These are phyloP conservation scores for Panicum miliaceum DNA, from an alignment of 176 grass and related monocot genomes.

Conservation along the genomic window DNA sequence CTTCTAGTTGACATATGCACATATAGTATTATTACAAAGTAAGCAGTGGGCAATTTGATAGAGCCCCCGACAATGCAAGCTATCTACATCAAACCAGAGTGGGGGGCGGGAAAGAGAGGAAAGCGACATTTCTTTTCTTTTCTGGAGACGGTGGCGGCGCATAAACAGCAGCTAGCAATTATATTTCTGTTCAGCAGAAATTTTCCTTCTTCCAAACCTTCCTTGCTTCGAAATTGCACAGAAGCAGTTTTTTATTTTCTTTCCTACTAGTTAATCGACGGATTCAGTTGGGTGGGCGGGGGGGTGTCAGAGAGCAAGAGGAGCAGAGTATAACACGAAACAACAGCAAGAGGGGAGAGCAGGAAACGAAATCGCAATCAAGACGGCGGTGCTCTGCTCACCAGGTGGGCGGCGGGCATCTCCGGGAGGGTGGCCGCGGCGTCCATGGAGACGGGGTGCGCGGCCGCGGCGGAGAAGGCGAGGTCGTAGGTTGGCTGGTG, in stretches of 20 bases:
- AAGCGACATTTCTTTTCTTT: slow-evolving; percentile 21
- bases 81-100: slow-evolving; percentile 24
- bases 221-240: not conserved
- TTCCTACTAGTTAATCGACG: not conserved
- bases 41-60: slow-evolving; percentile 24
- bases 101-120: slow-evolving; percentile 2
- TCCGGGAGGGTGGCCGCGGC: slow-evolving; percentile 11
- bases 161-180: not conserved
- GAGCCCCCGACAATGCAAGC: slow-evolving; percentile 27
- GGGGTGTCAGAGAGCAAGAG: not conserved
- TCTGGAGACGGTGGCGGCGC: slow-evolving; percentile 17
- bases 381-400: slow-evolving; percentile 41
- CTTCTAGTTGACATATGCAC: not conserved
- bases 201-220: not conserved
- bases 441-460: not conserved
- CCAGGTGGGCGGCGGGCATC: slow-evolving; percentile 45
- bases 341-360: not conserved
- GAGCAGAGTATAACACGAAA: not conserved
- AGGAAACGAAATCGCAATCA: not conserved
- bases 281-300: not conserved
- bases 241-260: too few relatives aligned
- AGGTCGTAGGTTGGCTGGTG: slow-evolving; percentile 33
- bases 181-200: not conserved
- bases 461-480: slow-evolving; percentile 17
- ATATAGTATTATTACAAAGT: not conserved